Conservation (phyloP, 83 land plant genomes). For the Diphasiastrum complanatum region DNA sequence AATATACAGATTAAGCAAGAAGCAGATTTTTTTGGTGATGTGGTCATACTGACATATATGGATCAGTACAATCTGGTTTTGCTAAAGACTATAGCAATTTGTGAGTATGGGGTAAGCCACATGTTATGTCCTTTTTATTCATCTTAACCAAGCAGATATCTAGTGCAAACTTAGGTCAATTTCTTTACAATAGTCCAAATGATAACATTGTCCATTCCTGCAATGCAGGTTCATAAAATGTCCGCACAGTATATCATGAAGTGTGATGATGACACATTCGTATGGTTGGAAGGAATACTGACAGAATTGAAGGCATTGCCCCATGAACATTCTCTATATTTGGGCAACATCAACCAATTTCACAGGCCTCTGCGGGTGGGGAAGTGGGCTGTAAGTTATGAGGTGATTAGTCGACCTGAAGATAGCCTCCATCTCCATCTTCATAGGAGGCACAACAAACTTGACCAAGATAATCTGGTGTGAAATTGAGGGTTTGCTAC, state of each 20-base stretch:
- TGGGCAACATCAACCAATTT: slow-evolving; percentile 69
- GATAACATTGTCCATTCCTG: too few species aligned
- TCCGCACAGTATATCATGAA: slow-evolving; percentile 79
- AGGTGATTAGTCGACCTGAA: slow-evolving; percentile 34
- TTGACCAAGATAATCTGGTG: too few species aligned
- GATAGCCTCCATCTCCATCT: too few species aligned
- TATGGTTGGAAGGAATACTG: slow-evolving; percentile 62
- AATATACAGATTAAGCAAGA: slow-evolving; percentile 32
- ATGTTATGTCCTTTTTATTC: background rate
- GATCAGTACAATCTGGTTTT: slow-evolving; percentile 32
- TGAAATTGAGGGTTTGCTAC: too few species aligned
- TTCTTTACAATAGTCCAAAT: too few species aligned
- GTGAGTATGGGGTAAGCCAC: slow-evolving; percentile 31
- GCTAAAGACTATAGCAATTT: slow-evolving; percentile 36
- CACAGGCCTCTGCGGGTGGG: slow-evolving; percentile 62
- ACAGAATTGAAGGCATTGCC: slow-evolving; percentile 35
- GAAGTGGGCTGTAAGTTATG: slow-evolving; percentile 78
- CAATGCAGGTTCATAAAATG: slow-evolving; percentile 60
- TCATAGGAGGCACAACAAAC: too few species aligned
- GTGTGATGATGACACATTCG: slow-evolving; percentile 86
- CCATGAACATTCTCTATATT: slow-evolving; percentile 39
- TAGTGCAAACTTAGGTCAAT: too few species aligned
- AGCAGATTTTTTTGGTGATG: slow-evolving; percentile 36
- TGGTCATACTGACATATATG: slow-evolving; percentile 33
- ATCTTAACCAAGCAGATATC: background rate